phyloP scores from a whole-genome alignment of 164 flowering plant species.

The Chloranthus sessilifolius region DNA sequence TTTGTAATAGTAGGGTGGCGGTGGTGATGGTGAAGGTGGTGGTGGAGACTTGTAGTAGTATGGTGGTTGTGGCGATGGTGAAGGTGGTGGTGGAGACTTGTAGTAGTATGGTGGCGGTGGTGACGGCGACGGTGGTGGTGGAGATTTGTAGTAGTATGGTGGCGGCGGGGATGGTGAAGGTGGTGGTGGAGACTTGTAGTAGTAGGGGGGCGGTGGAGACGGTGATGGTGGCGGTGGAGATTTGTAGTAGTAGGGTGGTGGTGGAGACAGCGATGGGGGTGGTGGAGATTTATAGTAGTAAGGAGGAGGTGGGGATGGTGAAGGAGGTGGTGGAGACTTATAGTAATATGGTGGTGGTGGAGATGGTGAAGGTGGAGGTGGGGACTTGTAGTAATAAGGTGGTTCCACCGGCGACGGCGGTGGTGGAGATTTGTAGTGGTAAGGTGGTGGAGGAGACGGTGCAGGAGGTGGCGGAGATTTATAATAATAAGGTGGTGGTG shows the following conservation, averaged over 20 bases:
- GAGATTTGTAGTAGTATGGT: slow-evolving; percentile 22
- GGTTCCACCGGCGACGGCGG: slow-evolving; percentile 30
- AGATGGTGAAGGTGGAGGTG: slow-evolving; percentile 19
- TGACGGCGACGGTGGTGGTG: slow-evolving; percentile 21
- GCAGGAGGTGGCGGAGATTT: slow-evolving; percentile 32
- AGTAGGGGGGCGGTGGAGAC: slow-evolving; percentile 18
- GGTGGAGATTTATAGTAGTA: slow-evolving; percentile 26
- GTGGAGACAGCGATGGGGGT: slow-evolving; percentile 18
- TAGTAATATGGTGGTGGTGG: slow-evolving; percentile 24
- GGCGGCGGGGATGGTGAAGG: slow-evolving; percentile 14
- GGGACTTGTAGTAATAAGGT: slow-evolving; percentile 33
- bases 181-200: slow-evolving; percentile 24
- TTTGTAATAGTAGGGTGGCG: slow-evolving; percentile 29
- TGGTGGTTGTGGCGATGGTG: slow-evolving; percentile 13
- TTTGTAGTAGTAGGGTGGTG: slow-evolving; percentile 17
- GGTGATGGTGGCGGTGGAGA: slow-evolving; percentile 16
- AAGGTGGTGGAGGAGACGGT: slow-evolving; percentile 26
- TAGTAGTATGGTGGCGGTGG: slow-evolving; percentile 25
- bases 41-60: slow-evolving; percentile 27
- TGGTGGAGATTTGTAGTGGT: slow-evolving; percentile 32
- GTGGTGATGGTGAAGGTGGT: slow-evolving; percentile 20
- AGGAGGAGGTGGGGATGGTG: slow-evolving; percentile 18
- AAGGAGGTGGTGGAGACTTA: slow-evolving; percentile 20
- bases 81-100: slow-evolving; percentile 22
- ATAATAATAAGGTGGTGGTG: slow-evolving; percentile 38